A percentile compares a stretch with the other conserved stretches of the same genome.
phyloP scores from a whole-genome alignment of 768 basidiomycete species.

The Tricholoma terreum region DNA sequence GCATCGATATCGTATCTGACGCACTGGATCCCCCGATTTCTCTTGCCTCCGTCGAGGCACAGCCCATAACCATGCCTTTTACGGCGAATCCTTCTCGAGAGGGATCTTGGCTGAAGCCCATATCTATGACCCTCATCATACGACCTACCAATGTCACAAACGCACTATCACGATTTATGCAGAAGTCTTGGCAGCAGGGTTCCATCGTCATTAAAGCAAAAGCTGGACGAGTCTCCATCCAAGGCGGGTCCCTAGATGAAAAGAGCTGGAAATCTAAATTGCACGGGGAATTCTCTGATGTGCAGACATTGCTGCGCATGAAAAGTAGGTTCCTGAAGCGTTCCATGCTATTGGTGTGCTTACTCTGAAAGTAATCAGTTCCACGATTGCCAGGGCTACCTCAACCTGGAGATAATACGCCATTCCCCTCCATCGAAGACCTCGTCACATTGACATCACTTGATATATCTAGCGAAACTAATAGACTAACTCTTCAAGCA shows the following conservation, averaged over 20 bases:
- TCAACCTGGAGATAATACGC: slow-evolving; percentile 44
- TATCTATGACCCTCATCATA: slow-evolving; percentile 50
- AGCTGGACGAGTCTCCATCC: slow-evolving; percentile 42
- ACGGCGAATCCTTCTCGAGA: slow-evolving; percentile 50
- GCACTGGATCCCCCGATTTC: slow-evolving; percentile 30
- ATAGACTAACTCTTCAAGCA: slow-evolving; percentile 43
- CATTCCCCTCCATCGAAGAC: slow-evolving; percentile 55
- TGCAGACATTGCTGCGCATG: slow-evolving; percentile 46
- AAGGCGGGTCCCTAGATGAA: slow-evolving; percentile 46
- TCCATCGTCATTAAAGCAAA: slow-evolving; percentile 41
- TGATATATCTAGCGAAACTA: slow-evolving; percentile 31
- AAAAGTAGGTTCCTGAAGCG: slow-evolving; percentile 43
- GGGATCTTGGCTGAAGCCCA: slow-evolving; percentile 53
- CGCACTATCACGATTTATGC: slow-evolving; percentile 47
- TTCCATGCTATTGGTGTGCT: slow-evolving; percentile 2
- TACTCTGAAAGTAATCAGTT: slow-evolving; percentile 37
- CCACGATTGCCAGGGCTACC: slow-evolving; percentile 67
- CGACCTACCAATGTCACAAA: slow-evolving; percentile 52
- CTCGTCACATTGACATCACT: slow-evolving; percentile 63
- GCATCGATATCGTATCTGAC: slow-evolving; percentile 47
- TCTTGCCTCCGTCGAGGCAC: slow-evolving; percentile 46
- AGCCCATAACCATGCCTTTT: slow-evolving; percentile 55
- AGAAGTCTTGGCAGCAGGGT: slow-evolving; percentile 58
- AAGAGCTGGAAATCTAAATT: slow-evolving; percentile 47
- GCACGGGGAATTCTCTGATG: slow-evolving; percentile 39